Conservation (phyloP, 768 basidiomycete genomes). For the Collybia sp. region DNA sequence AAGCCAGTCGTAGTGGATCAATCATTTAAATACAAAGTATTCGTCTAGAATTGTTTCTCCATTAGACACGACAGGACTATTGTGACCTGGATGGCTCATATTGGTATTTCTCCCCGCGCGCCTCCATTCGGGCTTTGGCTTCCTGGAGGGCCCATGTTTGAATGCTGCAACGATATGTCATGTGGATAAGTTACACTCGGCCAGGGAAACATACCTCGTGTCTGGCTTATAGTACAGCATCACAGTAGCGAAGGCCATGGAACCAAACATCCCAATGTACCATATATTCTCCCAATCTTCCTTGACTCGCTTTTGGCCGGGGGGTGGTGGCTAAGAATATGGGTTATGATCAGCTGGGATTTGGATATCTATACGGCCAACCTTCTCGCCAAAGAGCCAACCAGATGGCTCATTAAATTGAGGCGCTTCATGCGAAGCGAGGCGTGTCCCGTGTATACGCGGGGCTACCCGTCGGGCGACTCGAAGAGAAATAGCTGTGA, state of each 20-base stretch:
- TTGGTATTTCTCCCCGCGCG: conserved; percentile 85
- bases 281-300: conserved; percentile 91
- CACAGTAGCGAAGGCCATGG: conserved; percentile 70
- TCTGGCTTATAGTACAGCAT: conserved; percentile 91
- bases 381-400: conserved; percentile 87
- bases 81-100: conserved; percentile 54
- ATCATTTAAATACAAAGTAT: neutral
- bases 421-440: conserved; percentile 73
- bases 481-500: conserved; percentile 46
- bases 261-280: conserved; percentile 90
- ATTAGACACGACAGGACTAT: neutral
- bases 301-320: conserved; percentile 81
- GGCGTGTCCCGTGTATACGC: conserved; percentile 37
- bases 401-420: conserved; percentile 89
- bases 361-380: conserved; percentile 22
- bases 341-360: neutral
- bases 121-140: conserved; percentile 87
- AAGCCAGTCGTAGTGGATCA: conserved; percentile 22
- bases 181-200: neutral
- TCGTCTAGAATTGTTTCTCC: no score
- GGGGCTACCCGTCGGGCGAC: conserved; percentile 33
- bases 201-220: conserved; percentile 59
- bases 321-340: conserved; percentile 58
- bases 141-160: conserved; percentile 91
- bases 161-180: conserved; percentile 46